Conservation (phyloP, 148 eudicot species). For the Pharnaceum exiguum region DNA sequence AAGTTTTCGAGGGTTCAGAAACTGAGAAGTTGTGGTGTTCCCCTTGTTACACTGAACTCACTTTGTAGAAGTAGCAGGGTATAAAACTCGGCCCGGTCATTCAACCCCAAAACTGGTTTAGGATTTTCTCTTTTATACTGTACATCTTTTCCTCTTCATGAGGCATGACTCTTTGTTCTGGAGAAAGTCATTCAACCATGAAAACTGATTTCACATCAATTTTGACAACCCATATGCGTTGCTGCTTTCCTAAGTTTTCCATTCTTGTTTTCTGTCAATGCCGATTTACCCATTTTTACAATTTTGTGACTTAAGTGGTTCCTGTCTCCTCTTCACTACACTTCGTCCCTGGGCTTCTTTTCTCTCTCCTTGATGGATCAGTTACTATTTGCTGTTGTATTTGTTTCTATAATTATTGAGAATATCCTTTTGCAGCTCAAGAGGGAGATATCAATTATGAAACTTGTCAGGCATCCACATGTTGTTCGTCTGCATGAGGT, state of each 20-base stretch:
- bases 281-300: neutral
- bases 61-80: too few species aligned
- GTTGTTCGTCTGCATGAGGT: conserved; percentile 96
- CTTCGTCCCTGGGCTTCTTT: neutral
- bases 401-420: neutral
- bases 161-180: neutral
- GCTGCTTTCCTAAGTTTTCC: neutral
- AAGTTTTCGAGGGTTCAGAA: too few species aligned
- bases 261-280: neutral
- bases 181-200: neutral
- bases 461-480: conserved; percentile 87
- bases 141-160: too few species aligned
- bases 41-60: too few species aligned
- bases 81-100: too few species aligned
- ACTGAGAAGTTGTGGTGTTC: too few species aligned
- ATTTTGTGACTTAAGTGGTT: neutral
- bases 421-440: conserved; percentile 63
- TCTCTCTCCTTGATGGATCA: too few species aligned
- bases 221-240: too few species aligned
- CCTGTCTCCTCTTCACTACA: neutral
- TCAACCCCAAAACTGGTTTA: too few species aligned
- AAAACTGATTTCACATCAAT: neutral
- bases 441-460: conserved; percentile 93
- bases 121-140: neutral
- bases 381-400: neutral